phyloP scores from a whole-genome alignment of 495 filamentous ascomycete genomes.

The Umbilicaria muhlenbergii region DNA sequence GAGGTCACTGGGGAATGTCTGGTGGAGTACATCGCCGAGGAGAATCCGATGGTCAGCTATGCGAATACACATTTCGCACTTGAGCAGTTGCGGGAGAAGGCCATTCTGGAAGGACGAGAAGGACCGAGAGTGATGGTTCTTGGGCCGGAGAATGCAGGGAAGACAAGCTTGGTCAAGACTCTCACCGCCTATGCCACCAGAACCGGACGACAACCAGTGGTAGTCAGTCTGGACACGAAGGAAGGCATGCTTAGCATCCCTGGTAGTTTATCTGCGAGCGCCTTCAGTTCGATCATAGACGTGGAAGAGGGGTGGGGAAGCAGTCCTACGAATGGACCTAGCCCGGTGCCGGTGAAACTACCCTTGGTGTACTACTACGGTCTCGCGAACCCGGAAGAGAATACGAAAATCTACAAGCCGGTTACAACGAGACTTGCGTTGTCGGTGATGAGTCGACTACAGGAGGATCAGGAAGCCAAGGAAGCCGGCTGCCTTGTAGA shows the following conservation, averaged over 20 bases:
- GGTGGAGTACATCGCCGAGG: constrained; percentile 64
- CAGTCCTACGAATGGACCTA: constrained; percentile 81
- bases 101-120: constrained; percentile 29
- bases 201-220: constrained; percentile 58
- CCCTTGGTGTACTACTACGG: constrained; percentile 90
- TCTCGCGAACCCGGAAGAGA: constrained; percentile 56
- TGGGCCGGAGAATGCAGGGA: constrained; percentile 67
- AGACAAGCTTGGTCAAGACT: constrained; percentile 70
- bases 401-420: constrained; percentile 53
- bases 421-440: constrained; percentile 65
- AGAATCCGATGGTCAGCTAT: constrained; percentile 71
- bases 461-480: constrained; percentile 57
- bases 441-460: constrained; percentile 59
- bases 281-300: constrained; percentile 74
- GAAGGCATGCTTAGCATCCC: constrained; percentile 79
- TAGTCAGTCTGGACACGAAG: constrained; percentile 73
- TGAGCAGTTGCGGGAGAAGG: constrained; percentile 44
- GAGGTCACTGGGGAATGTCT: constrained; percentile 52
- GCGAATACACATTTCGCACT: constrained; percentile 79
- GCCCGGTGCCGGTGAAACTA: constrained; percentile 72
- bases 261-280: constrained; percentile 68
- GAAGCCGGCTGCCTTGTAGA: constrained; percentile 74
- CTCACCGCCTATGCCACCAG: constrained; percentile 71
- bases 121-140: constrained; percentile 76
- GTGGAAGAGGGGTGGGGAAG: constrained; percentile 83